phyloP scores from a whole-genome alignment of 2,329 filamentous ascomycete species.

The Bertia moriformis region DNA sequence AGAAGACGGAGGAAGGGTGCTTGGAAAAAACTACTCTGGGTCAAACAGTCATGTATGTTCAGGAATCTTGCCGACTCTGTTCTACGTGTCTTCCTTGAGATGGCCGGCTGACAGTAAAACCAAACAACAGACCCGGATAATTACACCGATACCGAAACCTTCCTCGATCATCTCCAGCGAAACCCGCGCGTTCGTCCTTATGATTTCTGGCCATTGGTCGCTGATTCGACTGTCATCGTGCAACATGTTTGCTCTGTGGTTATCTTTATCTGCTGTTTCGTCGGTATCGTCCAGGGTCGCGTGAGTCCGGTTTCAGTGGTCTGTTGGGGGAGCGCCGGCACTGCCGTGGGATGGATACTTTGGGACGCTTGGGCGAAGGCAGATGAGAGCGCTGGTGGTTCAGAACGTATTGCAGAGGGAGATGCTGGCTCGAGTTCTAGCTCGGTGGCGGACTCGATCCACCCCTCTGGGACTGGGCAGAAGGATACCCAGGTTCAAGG shows the following conservation, averaged over 20 bases:
- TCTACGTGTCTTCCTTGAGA: neutral
- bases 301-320: conserved; percentile 56
- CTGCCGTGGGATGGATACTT: conserved; percentile 51
- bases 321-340: conserved; percentile 48
- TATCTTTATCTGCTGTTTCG: conserved; percentile 60
- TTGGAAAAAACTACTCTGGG: conserved; percentile 66
- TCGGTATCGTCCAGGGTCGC: conserved; percentile 50
- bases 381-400: conserved; percentile 20
- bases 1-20: conserved; percentile 34
- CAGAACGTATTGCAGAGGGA: conserved; percentile 1
- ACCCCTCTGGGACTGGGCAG: neutral
- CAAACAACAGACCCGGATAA: conserved; percentile 50
- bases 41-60: conserved; percentile 54
- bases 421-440: neutral
- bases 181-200: conserved; percentile 60
- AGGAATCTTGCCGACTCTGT: too few relatives aligned
- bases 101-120: neutral
- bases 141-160: conserved; percentile 62
- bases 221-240: conserved; percentile 60
- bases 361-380: conserved; percentile 57
- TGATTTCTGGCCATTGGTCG: conserved; percentile 63
- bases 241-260: conserved; percentile 61
- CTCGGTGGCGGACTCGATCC: neutral
- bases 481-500: neutral
- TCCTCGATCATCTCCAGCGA: conserved; percentile 58